These are phyloP conservation scores for Zasmidium citrigriseum DNA, from an alignment of 2,329 filamentous ascomycete species.

Conservation along the genomic window DNA sequence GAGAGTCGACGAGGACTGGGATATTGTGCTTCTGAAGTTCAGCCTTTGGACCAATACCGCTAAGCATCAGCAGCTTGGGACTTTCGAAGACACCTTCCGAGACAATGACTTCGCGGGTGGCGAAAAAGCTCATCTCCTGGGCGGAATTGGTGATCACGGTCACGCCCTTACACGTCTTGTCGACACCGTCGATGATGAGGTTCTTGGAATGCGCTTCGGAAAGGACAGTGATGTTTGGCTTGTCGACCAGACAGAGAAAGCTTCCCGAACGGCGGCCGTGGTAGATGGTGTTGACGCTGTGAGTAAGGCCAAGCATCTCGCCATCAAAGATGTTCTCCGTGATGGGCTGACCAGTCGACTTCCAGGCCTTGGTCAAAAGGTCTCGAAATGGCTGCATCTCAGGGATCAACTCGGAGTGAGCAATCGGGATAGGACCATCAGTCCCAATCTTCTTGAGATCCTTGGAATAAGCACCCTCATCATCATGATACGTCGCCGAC, in stretches of 20 bases:
- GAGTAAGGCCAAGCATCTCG: constrained; percentile 7
- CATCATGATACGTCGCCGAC: not conserved
- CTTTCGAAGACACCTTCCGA: constrained; percentile 60
- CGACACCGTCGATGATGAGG: constrained; percentile 1
- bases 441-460: not conserved
- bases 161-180: not conserved
- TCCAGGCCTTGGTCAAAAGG: not conserved
- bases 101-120: constrained; percentile 47
- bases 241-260: constrained; percentile 9
- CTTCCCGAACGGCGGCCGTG: constrained; percentile 1
- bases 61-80: constrained; percentile 65
- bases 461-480: not conserved
- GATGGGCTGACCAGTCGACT: constrained; percentile 33
- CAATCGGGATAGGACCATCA: constrained; percentile 12
- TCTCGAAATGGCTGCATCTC: not conserved
- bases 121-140: constrained; percentile 16
- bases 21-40: constrained; percentile 57
- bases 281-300: constrained; percentile 12
- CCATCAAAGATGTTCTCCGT: constrained; percentile 16
- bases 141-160: not conserved
- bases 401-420: not conserved
- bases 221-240: constrained; percentile 17
- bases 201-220: constrained; percentile 3
- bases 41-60: constrained; percentile 58
- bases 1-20: constrained; percentile 55